Conservation (phyloP, 192 early-diverging fungal species). For the Spinellus fusiger region DNA sequence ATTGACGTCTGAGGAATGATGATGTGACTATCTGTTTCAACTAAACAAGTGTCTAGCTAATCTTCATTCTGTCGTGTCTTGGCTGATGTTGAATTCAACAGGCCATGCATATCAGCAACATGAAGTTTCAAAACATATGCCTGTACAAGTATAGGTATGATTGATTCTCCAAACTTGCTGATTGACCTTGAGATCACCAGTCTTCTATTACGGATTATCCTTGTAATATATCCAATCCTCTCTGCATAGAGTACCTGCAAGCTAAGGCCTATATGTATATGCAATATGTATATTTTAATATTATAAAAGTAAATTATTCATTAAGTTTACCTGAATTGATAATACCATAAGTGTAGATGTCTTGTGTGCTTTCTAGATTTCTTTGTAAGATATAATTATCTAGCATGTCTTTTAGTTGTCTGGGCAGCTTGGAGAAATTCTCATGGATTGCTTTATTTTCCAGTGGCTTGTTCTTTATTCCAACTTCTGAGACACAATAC, state of each 20-base stretch:
- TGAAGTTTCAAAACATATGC: constrained; percentile 4
- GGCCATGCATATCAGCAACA: constrained; percentile 1
- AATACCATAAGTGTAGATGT: constrained; percentile 1
- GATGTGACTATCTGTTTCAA: constrained; percentile 11
- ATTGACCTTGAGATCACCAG: neutral
- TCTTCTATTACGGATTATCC: constrained; percentile 4
- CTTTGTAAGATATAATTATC: constrained; percentile 2
- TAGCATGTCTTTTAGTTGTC: constrained; percentile 4
- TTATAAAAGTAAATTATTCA: neutral
- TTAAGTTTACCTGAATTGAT: constrained; percentile 1
- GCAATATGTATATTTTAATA: constrained; percentile 2
- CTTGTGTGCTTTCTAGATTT: constrained; percentile 2
- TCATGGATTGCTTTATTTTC: constrained; percentile 1
- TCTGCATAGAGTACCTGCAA: neutral
- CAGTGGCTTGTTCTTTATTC: neutral
- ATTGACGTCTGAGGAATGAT: no score
- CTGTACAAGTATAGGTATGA: constrained; percentile 6
- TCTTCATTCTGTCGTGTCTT: neutral
- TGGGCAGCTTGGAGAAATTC: neutral
- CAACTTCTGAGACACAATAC: constrained; percentile 4
- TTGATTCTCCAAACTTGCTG: constrained; percentile 2
- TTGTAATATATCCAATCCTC: constrained; percentile 4
- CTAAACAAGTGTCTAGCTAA: constrained; percentile 7
- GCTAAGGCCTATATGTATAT: constrained; percentile 1
- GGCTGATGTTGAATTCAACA: constrained; percentile 1